These are phyloP conservation scores for Phlebopus sp. DNA, from an alignment of 1,284 basidiomycete species.

Conservation along the genomic window DNA sequence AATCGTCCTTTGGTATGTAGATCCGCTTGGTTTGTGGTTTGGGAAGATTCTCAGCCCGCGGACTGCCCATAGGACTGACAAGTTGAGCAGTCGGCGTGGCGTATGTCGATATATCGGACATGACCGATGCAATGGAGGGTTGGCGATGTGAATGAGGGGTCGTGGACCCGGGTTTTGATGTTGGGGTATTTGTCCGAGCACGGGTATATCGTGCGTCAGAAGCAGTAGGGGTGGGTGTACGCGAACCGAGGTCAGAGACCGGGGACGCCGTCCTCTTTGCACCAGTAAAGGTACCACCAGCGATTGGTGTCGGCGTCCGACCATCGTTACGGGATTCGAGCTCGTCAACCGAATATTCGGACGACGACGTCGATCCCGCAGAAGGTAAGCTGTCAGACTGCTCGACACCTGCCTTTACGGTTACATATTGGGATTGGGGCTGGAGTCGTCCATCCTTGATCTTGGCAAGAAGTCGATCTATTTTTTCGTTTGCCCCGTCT, in stretches of 20 bases:
- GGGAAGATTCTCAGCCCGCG: slow-evolving; percentile 26
- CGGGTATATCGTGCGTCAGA: slow-evolving; percentile 16
- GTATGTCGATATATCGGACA: slow-evolving; percentile 55
- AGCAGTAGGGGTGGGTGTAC: slow-evolving; percentile 33
- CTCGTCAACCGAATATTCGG: slow-evolving; percentile 58
- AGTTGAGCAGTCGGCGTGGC: slow-evolving; percentile 45
- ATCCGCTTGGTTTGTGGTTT: slow-evolving; percentile 37
- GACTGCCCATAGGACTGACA: slow-evolving; percentile 30
- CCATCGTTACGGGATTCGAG: slow-evolving; percentile 15
- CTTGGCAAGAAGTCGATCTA: slow-evolving; percentile 78
- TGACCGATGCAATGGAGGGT: slow-evolving; percentile 61
- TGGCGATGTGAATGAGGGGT: slow-evolving; percentile 40
- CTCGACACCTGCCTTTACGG: slow-evolving; percentile 7
- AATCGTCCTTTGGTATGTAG: slow-evolving; percentile 73
- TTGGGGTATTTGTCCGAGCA: slow-evolving; percentile 40
- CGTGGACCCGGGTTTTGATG: slow-evolving; percentile 30
- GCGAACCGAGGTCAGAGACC: slow-evolving; percentile 22
- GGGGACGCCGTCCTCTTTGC: slow-evolving; percentile 26
- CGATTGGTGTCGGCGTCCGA: slow-evolving; percentile 29
- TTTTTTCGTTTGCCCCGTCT: slow-evolving; percentile 65
- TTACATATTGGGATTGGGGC: slow-evolving; percentile 20
- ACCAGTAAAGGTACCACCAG: slow-evolving; percentile 11
- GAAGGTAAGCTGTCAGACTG: slow-evolving; percentile 28
- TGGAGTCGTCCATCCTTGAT: slow-evolving; percentile 52
- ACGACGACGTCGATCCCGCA: slow-evolving; percentile 45